Evolutionary conservation across 768 basidiomycete species (phyloP), one percentile per base, ranked within the genome.

Genomic region (Podaxis sp.): DNA sequence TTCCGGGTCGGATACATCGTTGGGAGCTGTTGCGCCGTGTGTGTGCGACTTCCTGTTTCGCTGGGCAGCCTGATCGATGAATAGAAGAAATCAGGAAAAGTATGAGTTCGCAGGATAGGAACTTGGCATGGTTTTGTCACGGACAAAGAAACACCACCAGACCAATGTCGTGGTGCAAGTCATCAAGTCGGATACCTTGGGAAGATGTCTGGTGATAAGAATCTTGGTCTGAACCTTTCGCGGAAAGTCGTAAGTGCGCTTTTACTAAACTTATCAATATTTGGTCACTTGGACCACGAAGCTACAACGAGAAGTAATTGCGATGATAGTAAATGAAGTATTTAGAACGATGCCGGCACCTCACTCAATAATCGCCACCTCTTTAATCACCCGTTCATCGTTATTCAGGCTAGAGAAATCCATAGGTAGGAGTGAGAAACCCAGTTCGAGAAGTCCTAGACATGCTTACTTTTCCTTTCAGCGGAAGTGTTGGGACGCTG

Each of bases 381-480:
- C 59, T 38, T 55, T 37, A 13, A 61, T 61, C 16, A 61, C 52
- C 18, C 35, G 23, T 9, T 61, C 52, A 9, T 61, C 59, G 25
- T 37, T 48, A 23, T 28, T 42, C 50, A 61, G 27, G 38, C 59
- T 61, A 18, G 46, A 27, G 28, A 38, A 13, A 23, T 38, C 59
- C 44, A 35, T 61, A 61, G 14, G 47, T 21, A 56, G 35, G n/a
- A 21, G 59, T 61, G n/a, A 54, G 44, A 44, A 53, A 16, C 25
- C 25, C 21, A 23, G 21, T 7, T 16, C 25, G 0, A 14, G 18
- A 13, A 11, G 11, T 10, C 35, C 44, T 25, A 40, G 9, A 6
- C 4, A 11, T 23, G 10, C 59, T 61, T 23, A 61, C 59, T 61
- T 55, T 61, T 46, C 44, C 35, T 61, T 13, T 54, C 53, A 23